Base-by-base conservation (phyloP, 1,284 basidiomycete species). In the Microbotryum violaceum region DNA sequence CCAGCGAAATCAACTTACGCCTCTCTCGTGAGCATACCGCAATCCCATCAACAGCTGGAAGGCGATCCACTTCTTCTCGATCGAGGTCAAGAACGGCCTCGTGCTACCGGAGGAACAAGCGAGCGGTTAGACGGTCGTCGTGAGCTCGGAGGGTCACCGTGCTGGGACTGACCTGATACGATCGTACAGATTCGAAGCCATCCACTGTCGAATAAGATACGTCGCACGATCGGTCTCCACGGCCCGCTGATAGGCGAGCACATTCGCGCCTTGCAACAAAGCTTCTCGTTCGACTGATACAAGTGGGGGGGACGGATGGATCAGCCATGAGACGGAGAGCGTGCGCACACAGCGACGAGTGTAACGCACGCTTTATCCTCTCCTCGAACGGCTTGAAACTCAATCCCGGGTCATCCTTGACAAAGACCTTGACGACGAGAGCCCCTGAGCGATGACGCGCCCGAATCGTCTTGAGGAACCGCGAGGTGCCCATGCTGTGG, bases 51-150 rank as follows among this genome's bases (percentile, higher is more conserved):
- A 79, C 2, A 98, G 80, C 75, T 98, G 94, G 74, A 92, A 99
- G 0, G 89, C 86, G 65, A 98, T 91, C 96, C 96, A 99, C 73
- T 91, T 91, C 82, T 98, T 98, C 79, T 99, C 96, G 50, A 97
- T 83, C 57, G 81, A 75, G 61, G 85, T 87, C 54, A 98, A 80
- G 77, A 98, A 98, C 1, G 96, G 96, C 31, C 96, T 87, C 2
- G 93, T 98, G 73, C 94, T 97, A 42, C 12, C 37, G 37, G 37
- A 29, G 57, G 21, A 57, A n/a, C 49, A 29, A 31, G 52, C 8
- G 31, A 31, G 31, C 31, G 46, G 48, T 49, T 23, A 31, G 16
- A 21, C 3, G 27, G 27, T 12, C 0, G 10, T 25, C n/a, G 27
- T 52, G 46, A 47, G 3, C 21, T 2, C 21, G 8, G 29, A 42